phyloP scores from a whole-genome alignment of 441 rosid species.

The Syzygium malaccense region DNA sequence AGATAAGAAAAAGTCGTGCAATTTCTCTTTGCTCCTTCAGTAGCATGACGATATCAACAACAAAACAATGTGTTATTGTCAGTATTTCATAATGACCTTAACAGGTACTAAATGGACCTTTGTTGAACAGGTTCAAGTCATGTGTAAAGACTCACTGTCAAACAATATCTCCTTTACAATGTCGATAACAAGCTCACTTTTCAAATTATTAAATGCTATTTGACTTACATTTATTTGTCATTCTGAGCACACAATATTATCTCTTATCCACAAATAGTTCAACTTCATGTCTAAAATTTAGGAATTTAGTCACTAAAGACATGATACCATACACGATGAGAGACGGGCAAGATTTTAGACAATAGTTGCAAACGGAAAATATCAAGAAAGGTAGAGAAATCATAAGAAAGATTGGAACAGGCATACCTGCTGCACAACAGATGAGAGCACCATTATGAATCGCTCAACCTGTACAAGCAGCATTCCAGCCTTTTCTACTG shows the following conservation, averaged over 20 bases:
- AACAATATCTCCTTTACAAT: neutral
- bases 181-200: neutral
- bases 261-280: neutral
- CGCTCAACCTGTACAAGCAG: constrained; percentile 62
- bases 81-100: rapidly evolving
- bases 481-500: constrained; percentile 76
- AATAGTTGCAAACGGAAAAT: too few relatives aligned
- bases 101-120: neutral
- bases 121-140: neutral
- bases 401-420: too few relatives aligned
- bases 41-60: neutral
- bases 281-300: neutral
- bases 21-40: neutral
- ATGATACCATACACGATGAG: neutral
- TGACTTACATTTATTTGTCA: neutral
- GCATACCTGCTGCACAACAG: too few relatives aligned
- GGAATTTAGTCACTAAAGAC: neutral
- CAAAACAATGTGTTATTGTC: neutral
- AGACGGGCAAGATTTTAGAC: neutral
- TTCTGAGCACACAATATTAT: neutral
- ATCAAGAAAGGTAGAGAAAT: too few relatives aligned
- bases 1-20: neutral
- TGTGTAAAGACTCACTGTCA: neutral
- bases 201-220: too few relatives aligned
- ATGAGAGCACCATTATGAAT: too few relatives aligned